Base-by-base conservation (phyloP, 257 asterid genomes). In the Ilex asprella region DNA sequence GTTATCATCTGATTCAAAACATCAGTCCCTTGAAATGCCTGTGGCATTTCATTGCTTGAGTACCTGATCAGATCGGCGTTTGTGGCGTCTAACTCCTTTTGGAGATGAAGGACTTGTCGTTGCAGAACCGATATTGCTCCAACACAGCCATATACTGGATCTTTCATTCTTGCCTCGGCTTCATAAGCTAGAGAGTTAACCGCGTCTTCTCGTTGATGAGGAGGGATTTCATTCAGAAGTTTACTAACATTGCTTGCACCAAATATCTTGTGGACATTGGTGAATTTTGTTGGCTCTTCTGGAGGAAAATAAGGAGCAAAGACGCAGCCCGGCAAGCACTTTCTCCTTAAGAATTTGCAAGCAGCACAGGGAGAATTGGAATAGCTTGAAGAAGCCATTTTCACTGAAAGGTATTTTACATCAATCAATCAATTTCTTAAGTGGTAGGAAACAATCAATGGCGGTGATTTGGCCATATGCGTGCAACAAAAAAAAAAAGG, bases 311-410 rank as follows among this genome's bases (percentile, higher is more conserved):
- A 82, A 6, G 95, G 84, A 0, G 91, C 78, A 39, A 82, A 89
- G 1, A 72, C 41, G 80, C 96, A 89, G 35, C 78, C 82, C 14
- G 93, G 78, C 32, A 72, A 56, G 76, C 96, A 89, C 64, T 82
- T 89, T 31, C 95, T 64, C 64, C 96, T 56, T 8, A 89, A 77
- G 78, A 80, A 89, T 50, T 89, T 89, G 83, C 96, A 88, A 61
- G 95, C 96, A 5, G 96, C 96, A 64, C 96, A 88, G 0, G 96
- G 96, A 11, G 96, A 81, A 77, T 78, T 85, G 59, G 86, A 80
- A 55, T 79, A 74, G 72, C 67, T 70, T 58, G 86, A 73, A 21
- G 88, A 79, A 65, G 92, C 76, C 91, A 79, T 73, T 41, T 64
- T 51, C 41, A 58, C 16, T 51, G 66, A 70, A 68, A 47, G 30